phyloP scores from a whole-genome alignment of 169 alveolate genomes.

The Eimeria necatrix region DNA sequence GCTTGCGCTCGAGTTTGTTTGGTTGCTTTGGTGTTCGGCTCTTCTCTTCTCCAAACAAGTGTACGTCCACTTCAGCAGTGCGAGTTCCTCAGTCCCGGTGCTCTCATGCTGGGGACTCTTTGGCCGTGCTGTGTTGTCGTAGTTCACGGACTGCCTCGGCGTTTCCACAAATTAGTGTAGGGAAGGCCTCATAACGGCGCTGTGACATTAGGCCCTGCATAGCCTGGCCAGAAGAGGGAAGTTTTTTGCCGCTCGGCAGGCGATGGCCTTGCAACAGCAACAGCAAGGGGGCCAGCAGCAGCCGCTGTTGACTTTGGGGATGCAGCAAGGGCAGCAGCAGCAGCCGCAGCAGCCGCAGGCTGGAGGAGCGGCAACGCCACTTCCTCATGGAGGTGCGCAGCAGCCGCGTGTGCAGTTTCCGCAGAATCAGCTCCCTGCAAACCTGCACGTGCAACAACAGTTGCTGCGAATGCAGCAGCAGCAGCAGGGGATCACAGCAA shows the following conservation, averaged over 20 bases:
- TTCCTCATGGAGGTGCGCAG: conserved; percentile 22
- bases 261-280: conserved; percentile 71
- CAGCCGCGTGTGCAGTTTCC: conserved; percentile 75
- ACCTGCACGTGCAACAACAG: conserved; percentile 69
- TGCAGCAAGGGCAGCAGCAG: conserved; percentile 49
- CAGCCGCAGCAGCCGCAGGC: conserved; percentile 54
- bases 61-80: conserved; percentile 14
- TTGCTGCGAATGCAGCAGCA: conserved; percentile 77
- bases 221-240: conserved; percentile 18
- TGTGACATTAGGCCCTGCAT: conserved; percentile 23
- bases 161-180: conserved; percentile 31
- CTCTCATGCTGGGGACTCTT: conserved; percentile 61
- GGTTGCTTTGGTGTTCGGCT: conserved; percentile 23
- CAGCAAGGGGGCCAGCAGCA: conserved; percentile 75
- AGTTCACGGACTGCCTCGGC: conserved; percentile 71
- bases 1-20: conserved; percentile 61
- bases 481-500: conserved; percentile 72
- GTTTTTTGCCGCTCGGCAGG: not conserved
- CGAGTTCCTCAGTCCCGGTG: conserved; percentile 47
- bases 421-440: conserved; percentile 70
- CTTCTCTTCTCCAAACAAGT: not conserved
- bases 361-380: conserved; percentile 13
- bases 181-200: not conserved
- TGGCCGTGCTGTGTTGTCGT: conserved; percentile 52
- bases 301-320: conserved; percentile 74